Evolutionary conservation across 75 land plant genomes (phyloP).

Genomic region (Cryptomeria japonica): DNA sequence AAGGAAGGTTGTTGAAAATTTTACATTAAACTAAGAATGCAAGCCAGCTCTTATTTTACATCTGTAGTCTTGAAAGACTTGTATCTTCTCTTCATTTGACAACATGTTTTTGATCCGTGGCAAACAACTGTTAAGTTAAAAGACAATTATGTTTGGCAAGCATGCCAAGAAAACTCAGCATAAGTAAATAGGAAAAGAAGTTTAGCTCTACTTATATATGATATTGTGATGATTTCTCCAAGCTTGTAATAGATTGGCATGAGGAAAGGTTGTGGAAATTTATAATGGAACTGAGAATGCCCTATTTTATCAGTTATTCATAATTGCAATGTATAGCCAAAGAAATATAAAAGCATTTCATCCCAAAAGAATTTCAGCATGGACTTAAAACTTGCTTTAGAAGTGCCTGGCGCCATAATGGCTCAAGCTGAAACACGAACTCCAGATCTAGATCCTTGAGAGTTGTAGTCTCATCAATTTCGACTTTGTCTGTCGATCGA

Average conservation of each 20-base stretch:
- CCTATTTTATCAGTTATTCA: background rate
- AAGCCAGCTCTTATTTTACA: background rate
- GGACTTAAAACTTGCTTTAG: conserved; percentile 27
- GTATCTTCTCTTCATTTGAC: background rate
- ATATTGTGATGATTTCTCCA: background rate
- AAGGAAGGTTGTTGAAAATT: background rate
- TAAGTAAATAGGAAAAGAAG: background rate
- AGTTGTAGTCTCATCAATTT: conserved; percentile 91
- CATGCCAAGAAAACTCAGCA: background rate
- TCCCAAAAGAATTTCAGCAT: background rate
- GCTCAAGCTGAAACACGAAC: conserved; percentile 70
- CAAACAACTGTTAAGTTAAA: background rate
- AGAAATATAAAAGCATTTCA: background rate
- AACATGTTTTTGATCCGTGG: background rate
- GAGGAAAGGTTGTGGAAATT: background rate
- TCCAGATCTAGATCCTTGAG: conserved; percentile 90
- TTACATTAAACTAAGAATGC: background rate
- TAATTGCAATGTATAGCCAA: background rate
- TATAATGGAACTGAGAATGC: background rate
- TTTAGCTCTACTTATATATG: background rate
- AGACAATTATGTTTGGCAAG: background rate
- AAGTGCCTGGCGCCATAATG: conserved; percentile 53
- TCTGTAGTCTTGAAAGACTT: background rate
- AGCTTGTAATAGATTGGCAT: background rate
- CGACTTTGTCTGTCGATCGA: conserved; percentile 78